These are phyloP conservation scores for Marasmius sp. DNA, from an alignment of 1,284 basidiomycete genomes.

Conservation along the genomic window DNA sequence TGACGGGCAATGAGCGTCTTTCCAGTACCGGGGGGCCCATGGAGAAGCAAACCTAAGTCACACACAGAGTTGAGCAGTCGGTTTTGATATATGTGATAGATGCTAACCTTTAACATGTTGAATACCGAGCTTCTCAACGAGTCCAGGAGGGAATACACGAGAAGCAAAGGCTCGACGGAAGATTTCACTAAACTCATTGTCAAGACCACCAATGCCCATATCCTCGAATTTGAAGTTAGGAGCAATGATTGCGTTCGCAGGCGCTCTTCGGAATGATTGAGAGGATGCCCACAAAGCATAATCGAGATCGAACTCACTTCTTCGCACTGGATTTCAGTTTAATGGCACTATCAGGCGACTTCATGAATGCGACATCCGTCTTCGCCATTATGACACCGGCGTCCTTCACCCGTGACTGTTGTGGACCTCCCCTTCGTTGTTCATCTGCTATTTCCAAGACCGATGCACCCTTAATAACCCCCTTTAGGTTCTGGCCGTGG, in stretches of 20 bases:
- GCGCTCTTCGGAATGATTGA: slow-evolving; percentile 51
- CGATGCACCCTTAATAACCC: slow-evolving; percentile 65
- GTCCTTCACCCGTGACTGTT: slow-evolving; percentile 28
- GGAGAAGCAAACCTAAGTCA: slow-evolving; percentile 81
- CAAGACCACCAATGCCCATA: slow-evolving; percentile 99
- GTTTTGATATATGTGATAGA: neutral
- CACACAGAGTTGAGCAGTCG: neutral
- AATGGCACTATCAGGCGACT: slow-evolving; percentile 78
- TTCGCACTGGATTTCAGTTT: slow-evolving; percentile 93
- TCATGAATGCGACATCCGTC: slow-evolving; percentile 89
- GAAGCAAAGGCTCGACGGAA: slow-evolving; percentile 99
- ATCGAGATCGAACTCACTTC: slow-evolving; percentile 52
- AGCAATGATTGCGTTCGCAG: slow-evolving; percentile 93
- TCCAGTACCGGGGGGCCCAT: slow-evolving; percentile 97
- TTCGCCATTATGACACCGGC: slow-evolving; percentile 87
- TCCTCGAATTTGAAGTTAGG: slow-evolving; percentile 99
- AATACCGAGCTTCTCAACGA: slow-evolving; percentile 98
- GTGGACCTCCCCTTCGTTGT: slow-evolving; percentile 39
- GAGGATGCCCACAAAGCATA: neutral
- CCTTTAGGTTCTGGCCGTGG: slow-evolving; percentile 85
- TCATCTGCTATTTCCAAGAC: slow-evolving; percentile 69
- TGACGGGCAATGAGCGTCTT: slow-evolving; percentile 98
- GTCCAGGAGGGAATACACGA: slow-evolving; percentile 94
- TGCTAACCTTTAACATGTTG: slow-evolving; percentile 92
- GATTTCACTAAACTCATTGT: slow-evolving; percentile 93